Conservation (phyloP, 441 rosid species). For the Populus hybrid region DNA sequence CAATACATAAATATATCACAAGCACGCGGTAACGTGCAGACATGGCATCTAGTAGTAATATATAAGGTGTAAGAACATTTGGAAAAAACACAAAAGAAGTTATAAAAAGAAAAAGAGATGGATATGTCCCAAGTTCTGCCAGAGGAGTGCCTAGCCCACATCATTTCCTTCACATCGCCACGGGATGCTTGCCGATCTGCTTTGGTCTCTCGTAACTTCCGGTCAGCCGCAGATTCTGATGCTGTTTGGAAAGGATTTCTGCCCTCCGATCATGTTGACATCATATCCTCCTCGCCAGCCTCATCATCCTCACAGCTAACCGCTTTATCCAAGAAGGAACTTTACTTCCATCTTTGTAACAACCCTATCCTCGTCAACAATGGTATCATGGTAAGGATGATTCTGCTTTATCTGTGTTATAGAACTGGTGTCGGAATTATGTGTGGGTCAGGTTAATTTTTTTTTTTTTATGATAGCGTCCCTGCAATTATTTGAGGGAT, state of each 20-base stretch:
- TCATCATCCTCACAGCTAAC: neutral
- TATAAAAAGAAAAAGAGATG: neutral
- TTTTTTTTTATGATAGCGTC: too few species aligned
- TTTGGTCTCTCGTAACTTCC: slow-evolving; percentile 28
- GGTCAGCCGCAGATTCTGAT: slow-evolving; percentile 38
- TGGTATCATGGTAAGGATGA: slow-evolving; percentile 34
- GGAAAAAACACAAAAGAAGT: neutral
- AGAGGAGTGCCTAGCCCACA: slow-evolving; percentile 33
- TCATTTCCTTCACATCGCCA: slow-evolving; percentile 34
- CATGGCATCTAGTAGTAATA: too few species aligned
- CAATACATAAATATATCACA: too few species aligned
- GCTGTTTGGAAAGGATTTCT: slow-evolving; percentile 39
- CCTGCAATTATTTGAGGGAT: too few species aligned
- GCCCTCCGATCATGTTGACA: slow-evolving; percentile 28
- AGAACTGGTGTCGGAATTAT: too few species aligned
- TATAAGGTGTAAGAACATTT: neutral
- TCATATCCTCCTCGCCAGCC: slow-evolving; percentile 10
- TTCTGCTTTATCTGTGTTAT: too few species aligned
- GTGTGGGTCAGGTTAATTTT: too few species aligned
- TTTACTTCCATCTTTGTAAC: slow-evolving; percentile 29
- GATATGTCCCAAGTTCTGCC: slow-evolving; percentile 19
- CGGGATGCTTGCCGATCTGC: slow-evolving; percentile 33
- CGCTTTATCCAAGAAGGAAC: slow-evolving; percentile 25
- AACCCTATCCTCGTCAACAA: slow-evolving; percentile 27
- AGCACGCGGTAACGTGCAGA: too few species aligned